Conservation (phyloP, 2,329 filamentous ascomycete genomes). For the Colletotrichum camelliae region DNA sequence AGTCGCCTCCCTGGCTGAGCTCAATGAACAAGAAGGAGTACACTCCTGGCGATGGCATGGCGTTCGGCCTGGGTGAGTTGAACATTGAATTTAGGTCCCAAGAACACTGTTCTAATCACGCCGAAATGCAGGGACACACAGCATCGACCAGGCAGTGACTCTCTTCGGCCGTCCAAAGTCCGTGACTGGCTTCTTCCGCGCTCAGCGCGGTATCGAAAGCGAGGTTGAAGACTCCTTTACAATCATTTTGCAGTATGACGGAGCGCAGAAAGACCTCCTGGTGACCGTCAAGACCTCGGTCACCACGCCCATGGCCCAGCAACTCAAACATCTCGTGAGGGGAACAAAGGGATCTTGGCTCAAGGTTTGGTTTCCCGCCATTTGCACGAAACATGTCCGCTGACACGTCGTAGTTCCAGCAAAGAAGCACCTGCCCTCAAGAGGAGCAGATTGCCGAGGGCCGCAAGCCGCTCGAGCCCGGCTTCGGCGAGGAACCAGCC, state of each 20-base stretch:
- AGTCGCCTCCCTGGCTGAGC: constrained; percentile 43
- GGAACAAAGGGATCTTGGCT: constrained; percentile 60
- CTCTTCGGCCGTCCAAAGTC: constrained; percentile 62
- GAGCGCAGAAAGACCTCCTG: constrained; percentile 46
- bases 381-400: not conserved
- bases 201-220: constrained; percentile 51
- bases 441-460: constrained; percentile 36
- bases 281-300: constrained; percentile 67
- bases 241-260: constrained; percentile 62
- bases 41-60: constrained; percentile 43
- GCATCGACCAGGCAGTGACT: constrained; percentile 65
- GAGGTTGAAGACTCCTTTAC: constrained; percentile 56
- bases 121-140: constrained; percentile 55
- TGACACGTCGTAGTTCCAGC: constrained; percentile 15
- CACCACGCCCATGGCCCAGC: constrained; percentile 62
- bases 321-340: constrained; percentile 66
- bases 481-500: constrained; percentile 40
- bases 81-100: constrained; percentile 45
- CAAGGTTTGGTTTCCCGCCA: constrained; percentile 32
- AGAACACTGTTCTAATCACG: not conserved
- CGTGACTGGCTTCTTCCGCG: constrained; percentile 62
- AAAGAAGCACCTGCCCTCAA: constrained; percentile 36
- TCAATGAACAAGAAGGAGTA: constrained; percentile 36
- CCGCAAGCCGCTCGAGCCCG: constrained; percentile 29
- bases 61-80: constrained; percentile 44